Evolutionary conservation across 345 rosid genomes (phyloP).

Genomic region (Pistacia vera): DNA sequence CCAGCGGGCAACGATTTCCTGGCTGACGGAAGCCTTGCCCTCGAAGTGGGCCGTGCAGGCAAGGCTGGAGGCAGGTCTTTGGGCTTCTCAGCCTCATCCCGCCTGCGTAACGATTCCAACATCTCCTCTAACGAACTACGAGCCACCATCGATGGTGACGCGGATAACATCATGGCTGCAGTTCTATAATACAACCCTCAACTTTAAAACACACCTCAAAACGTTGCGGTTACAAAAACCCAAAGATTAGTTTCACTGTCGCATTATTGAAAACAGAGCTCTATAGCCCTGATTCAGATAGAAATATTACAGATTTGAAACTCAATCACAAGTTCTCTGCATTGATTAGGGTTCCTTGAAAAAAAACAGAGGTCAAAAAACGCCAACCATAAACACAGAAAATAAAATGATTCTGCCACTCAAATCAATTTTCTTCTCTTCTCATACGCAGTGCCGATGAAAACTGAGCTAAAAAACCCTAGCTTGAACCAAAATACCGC

Average conservation of each 20-base stretch:
- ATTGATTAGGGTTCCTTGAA: not conserved
- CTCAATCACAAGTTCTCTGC: not conserved
- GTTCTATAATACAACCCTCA: not conserved
- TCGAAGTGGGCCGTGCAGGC: conserved; percentile 87
- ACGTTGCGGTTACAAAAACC: not conserved
- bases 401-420: not conserved
- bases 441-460: not conserved
- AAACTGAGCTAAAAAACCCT: conserved; percentile 9
- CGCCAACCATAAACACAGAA: not conserved
- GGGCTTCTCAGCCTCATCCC: conserved; percentile 67
- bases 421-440: not conserved
- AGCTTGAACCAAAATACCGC: conserved; percentile 3
- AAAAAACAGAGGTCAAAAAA: not conserved
- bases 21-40: conserved; percentile 80
- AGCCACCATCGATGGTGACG: conserved; percentile 60
- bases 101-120: conserved; percentile 77
- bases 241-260: not conserved
- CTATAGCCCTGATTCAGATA: not conserved
- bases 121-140: conserved; percentile 98
- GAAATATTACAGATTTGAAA: not conserved
- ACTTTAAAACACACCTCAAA: not conserved
- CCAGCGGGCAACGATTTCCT: conserved; percentile 68
- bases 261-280: conserved; percentile 5
- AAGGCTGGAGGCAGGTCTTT: conserved; percentile 88
- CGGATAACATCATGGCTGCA: conserved; percentile 68